Evolutionary conservation across 2,329 filamentous ascomycete species (phyloP).

Genomic region (Colletotrichum lini): DNA sequence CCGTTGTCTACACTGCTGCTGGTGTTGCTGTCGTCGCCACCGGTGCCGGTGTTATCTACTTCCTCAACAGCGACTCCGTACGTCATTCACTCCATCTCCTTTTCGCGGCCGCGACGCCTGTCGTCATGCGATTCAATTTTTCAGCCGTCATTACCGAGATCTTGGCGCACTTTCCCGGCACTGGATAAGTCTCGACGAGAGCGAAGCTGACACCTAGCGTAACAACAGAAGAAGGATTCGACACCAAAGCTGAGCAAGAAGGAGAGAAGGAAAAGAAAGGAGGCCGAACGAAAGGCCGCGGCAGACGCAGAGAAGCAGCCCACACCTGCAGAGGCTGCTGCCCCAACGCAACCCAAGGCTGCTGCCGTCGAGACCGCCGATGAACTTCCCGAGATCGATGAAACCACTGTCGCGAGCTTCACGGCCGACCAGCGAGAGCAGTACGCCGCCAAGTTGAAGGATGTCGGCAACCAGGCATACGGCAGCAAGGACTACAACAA

Average conservation of each 20-base stretch:
- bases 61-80: slow-evolving; percentile 77
- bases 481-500: slow-evolving; percentile 93
- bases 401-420: slow-evolving; percentile 67
- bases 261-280: slow-evolving; percentile 89
- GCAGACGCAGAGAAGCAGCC: slow-evolving; percentile 57
- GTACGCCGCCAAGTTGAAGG: slow-evolving; percentile 93
- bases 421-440: slow-evolving; percentile 81
- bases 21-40: slow-evolving; percentile 94
- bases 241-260: slow-evolving; percentile 88
- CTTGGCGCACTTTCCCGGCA: slow-evolving; percentile 10
- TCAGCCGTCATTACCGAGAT: slow-evolving; percentile 25
- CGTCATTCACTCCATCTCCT: slow-evolving; percentile 46
- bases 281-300: slow-evolving; percentile 74
- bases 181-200: not conserved
- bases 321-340: slow-evolving; percentile 46
- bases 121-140: slow-evolving; percentile 33
- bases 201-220: slow-evolving; percentile 38
- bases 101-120: slow-evolving; percentile 6
- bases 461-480: slow-evolving; percentile 96
- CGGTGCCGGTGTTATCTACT: slow-evolving; percentile 93
- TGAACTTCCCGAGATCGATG: slow-evolving; percentile 78
- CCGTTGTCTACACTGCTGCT: slow-evolving; percentile 94
- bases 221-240: slow-evolving; percentile 55
- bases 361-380: slow-evolving; percentile 71
- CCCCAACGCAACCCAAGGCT: slow-evolving; percentile 61